These are phyloP conservation scores for Alternaria sp. DNA, from an alignment of 2,329 filamentous ascomycete species.

Conservation along the genomic window DNA sequence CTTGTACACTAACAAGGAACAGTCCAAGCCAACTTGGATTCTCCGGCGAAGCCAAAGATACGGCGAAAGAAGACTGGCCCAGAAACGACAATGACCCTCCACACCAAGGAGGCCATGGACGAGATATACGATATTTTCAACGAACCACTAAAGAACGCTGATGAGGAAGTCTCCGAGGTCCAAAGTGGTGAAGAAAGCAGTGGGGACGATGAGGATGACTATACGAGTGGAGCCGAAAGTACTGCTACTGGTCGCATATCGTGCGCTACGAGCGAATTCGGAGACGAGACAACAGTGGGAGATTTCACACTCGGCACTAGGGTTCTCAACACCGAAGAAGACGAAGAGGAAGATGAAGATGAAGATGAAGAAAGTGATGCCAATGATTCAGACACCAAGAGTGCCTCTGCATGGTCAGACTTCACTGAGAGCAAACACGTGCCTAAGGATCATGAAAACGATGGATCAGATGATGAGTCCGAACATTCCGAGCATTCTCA, in stretches of 20 bases:
- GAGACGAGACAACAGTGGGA: constrained; percentile 64
- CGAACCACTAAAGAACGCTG: constrained; percentile 72
- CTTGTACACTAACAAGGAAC: constrained; percentile 28
- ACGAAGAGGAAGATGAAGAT: too few relatives aligned
- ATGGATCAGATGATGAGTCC: constrained; percentile 51
- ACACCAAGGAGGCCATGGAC: constrained; percentile 93
- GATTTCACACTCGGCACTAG: constrained; percentile 59
- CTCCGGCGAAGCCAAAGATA: constrained; percentile 79
- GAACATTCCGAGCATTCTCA: constrained; percentile 43
- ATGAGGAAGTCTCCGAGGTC: constrained; percentile 58
- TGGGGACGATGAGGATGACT: constrained; percentile 71
- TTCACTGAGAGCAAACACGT: constrained; percentile 80
- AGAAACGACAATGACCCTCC: constrained; percentile 98
- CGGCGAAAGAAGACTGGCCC: constrained; percentile 73
- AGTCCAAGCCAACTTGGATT: constrained; percentile 95
- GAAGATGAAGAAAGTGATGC: constrained; percentile 42
- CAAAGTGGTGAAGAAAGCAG: constrained; percentile 73
- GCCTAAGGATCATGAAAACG: constrained; percentile 53
- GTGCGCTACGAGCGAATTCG: constrained; percentile 69
- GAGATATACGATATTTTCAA: constrained; percentile 99
- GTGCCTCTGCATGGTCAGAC: constrained; percentile 85
- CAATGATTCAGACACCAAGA: constrained; percentile 52
- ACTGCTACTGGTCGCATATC: constrained; percentile 79
- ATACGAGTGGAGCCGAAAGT: constrained; percentile 86
- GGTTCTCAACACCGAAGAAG: constrained; percentile 42